Percentiles rank a stretch among this genome's conserved stretches.
Conservation (phyloP, 352 stramenopile species). For the Phytophthora hybrid region DNA sequence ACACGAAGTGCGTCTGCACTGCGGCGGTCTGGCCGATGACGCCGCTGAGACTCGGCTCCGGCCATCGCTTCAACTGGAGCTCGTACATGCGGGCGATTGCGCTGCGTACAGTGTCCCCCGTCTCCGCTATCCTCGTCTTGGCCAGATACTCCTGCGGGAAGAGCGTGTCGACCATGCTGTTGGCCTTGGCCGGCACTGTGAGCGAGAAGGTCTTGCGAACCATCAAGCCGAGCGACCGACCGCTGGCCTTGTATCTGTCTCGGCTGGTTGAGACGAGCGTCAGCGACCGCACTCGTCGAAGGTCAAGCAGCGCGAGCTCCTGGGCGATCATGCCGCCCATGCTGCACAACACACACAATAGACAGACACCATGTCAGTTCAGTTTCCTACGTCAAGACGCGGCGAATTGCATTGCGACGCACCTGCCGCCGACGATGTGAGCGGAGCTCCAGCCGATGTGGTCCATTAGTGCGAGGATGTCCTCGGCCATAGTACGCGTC, state of each 20-base stretch:
- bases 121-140: conserved; percentile 47
- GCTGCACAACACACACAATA: conserved; percentile 10
- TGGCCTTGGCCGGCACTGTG: conserved; percentile 43
- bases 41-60: conserved; percentile 31
- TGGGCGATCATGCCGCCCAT: conserved; percentile 72
- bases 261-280: conserved; percentile 63
- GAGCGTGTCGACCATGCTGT: conserved; percentile 48
- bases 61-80: conserved; percentile 34
- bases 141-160: conserved; percentile 44
- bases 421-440: conserved; percentile 61
- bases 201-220: conserved; percentile 48
- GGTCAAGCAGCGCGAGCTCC: conserved; percentile 56
- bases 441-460: conserved; percentile 60
- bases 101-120: conserved; percentile 35
- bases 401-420: not conserved
- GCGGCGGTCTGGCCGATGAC: conserved; percentile 48
- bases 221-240: conserved; percentile 44
- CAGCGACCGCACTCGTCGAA: conserved; percentile 57
- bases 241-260: conserved; percentile 53
- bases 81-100: conserved; percentile 43
- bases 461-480: conserved; percentile 63
- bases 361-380: conserved; percentile 6
- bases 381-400: not conserved
- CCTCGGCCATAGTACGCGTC: conserved; percentile 64
- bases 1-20: conserved; percentile 58